Evolutionary conservation across 2,329 filamentous ascomycete genomes (phyloP).

Genomic region (Cordyceps cateniannulata): DNA sequence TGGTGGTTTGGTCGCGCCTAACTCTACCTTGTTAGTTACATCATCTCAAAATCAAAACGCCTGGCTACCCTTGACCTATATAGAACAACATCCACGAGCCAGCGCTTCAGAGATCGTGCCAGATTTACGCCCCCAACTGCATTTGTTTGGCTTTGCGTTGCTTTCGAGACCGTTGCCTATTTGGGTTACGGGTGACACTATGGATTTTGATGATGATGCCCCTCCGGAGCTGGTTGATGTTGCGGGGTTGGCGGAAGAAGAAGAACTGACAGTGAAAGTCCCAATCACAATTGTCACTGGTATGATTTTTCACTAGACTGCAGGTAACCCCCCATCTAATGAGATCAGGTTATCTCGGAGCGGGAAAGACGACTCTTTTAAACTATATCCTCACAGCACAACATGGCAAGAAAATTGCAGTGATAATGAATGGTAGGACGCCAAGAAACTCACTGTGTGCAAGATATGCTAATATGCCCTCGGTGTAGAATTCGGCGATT

Average conservation of each 20-base stretch:
- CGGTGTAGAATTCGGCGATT: slow-evolving; percentile 69
- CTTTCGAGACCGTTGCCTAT: neutral
- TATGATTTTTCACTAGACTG: slow-evolving; percentile 25
- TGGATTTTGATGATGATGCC: slow-evolving; percentile 61
- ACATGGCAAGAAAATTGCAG: slow-evolving; percentile 96
- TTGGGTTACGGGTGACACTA: slow-evolving; percentile 24
- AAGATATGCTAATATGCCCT: neutral
- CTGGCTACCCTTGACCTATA: slow-evolving; percentile 3
- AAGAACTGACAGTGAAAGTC: slow-evolving; percentile 55
- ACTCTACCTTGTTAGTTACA: neutral
- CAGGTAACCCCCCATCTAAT: neutral
- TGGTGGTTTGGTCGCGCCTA: slow-evolving; percentile 5
- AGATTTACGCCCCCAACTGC: neutral
- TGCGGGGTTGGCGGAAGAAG: slow-evolving; percentile 25
- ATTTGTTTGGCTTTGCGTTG: neutral
- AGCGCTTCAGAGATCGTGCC: neutral
- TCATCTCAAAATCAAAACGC: neutral
- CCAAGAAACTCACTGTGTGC: slow-evolving; percentile 15
- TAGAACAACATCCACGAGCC: neutral
- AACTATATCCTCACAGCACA: slow-evolving; percentile 94
- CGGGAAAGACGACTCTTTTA: slow-evolving; percentile 89
- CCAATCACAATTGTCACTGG: slow-evolving; percentile 82
- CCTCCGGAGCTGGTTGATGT: slow-evolving; percentile 58
- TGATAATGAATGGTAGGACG: slow-evolving; percentile 77
- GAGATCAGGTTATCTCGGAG: slow-evolving; percentile 77